Percentiles rank a stretch among this genome's conserved stretches.
Evolutionary conservation across 1,284 basidiomycete genomes (phyloP).

Genomic region (Ceratobasidium sp.): DNA sequence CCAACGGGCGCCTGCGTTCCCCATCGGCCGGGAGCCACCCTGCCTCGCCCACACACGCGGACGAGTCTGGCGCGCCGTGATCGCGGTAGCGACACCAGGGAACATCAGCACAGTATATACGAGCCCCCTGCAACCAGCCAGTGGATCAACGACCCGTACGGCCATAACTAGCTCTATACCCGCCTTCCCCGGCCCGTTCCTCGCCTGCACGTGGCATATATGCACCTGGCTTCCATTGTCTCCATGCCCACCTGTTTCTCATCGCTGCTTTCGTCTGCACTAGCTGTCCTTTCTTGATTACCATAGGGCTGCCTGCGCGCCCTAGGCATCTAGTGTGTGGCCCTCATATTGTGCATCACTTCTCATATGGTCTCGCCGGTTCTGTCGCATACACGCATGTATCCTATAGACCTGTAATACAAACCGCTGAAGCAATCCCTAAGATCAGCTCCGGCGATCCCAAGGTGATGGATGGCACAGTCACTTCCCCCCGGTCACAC

Average conservation of each 20-base stretch:
- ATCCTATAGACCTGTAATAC: constrained; percentile 40
- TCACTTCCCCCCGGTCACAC: constrained; percentile 10
- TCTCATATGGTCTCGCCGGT: constrained; percentile 26
- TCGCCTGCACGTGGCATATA: constrained; percentile 38
- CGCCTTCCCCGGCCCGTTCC: constrained; percentile 19
- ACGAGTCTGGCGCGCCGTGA: neutral
- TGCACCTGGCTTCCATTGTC: constrained; percentile 12
- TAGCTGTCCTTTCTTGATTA: constrained; percentile 41
- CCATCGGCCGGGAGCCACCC: constrained; percentile 17
- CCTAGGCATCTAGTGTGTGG: constrained; percentile 43
- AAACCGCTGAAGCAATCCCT: constrained; percentile 5
- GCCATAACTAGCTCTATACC: constrained; percentile 38
- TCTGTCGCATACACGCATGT: constrained; percentile 37
- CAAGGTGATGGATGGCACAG: constrained; percentile 1
- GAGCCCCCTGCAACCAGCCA: neutral
- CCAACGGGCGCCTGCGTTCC: constrained; percentile 18
- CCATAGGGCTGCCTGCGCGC: constrained; percentile 23
- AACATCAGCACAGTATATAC: constrained; percentile 15
- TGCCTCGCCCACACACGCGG: constrained; percentile 14
- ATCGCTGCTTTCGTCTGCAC: constrained; percentile 20
- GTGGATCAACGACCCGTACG: constrained; percentile 34
- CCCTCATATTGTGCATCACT: constrained; percentile 21
- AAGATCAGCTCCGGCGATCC: constrained; percentile 11
- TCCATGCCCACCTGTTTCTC: constrained; percentile 31
- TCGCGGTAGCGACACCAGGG: constrained; percentile 9